Evolutionary conservation across 306 rosid genomes (phyloP).

Genomic region (Abrus pulchellus): DNA sequence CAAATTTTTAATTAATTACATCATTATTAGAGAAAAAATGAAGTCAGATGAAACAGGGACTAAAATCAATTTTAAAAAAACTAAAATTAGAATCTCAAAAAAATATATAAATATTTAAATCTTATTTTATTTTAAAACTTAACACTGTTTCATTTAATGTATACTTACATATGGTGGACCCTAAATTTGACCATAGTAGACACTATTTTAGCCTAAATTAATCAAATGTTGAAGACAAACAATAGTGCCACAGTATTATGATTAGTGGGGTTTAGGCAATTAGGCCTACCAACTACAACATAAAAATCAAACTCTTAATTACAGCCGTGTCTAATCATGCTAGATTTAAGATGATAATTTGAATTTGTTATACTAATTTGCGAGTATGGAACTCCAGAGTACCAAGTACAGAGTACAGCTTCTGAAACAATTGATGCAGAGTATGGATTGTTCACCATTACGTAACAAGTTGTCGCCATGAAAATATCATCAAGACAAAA

Average conservation of each 20-base stretch:
- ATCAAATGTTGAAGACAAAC: conserved; percentile 49
- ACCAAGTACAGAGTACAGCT: not conserved
- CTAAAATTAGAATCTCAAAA: too few species aligned
- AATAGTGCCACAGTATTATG: conserved; percentile 44
- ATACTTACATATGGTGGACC: conserved; percentile 56
- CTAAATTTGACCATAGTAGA: conserved; percentile 52
- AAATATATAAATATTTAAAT: too few species aligned
- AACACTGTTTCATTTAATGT: conserved; percentile 10
- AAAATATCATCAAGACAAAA: not conserved
- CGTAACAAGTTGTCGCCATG: not conserved
- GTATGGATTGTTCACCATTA: not conserved
- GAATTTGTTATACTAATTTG: conserved; percentile 31
- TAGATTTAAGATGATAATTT: conserved; percentile 30
- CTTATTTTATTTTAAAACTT: not conserved
- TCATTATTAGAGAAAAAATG: too few species aligned
- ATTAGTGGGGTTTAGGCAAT: conserved; percentile 47
- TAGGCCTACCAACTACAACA: conserved; percentile 32
- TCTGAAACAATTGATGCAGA: conserved; percentile 27
- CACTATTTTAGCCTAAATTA: conserved; percentile 29
- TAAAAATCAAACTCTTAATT: conserved; percentile 39
- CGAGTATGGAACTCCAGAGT: conserved; percentile 24
- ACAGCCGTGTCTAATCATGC: conserved; percentile 28
- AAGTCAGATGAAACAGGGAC: too few species aligned
- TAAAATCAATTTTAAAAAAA: too few species aligned
- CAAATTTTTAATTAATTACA: too few species aligned